Conservation (phyloP, 2,329 filamentous ascomycete species). For the Xylaria sp. region DNA sequence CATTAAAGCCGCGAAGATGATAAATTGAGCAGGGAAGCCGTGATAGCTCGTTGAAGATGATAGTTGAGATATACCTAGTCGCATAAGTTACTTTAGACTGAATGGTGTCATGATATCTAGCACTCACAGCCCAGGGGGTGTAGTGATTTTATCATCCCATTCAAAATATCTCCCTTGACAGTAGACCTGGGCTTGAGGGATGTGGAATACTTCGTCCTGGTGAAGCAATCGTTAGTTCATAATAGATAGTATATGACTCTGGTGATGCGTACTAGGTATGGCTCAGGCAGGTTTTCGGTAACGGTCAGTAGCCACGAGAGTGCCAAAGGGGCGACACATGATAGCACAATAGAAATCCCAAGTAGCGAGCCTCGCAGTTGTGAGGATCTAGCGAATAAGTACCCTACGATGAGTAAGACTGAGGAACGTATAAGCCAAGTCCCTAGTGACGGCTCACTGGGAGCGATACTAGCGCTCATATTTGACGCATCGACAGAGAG, state of each 20-base stretch:
- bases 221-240: slow-evolving; percentile 14
- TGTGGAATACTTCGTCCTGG: slow-evolving; percentile 88
- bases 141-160: slow-evolving; percentile 98
- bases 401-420: slow-evolving; percentile 27
- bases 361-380: not conserved
- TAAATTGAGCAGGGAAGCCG: slow-evolving; percentile 54
- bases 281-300: slow-evolving; percentile 58
- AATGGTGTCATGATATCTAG: slow-evolving; percentile 32
- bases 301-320: slow-evolving; percentile 56
- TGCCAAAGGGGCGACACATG: slow-evolving; percentile 26
- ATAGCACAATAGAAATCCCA: slow-evolving; percentile 6
- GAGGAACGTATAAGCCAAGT: slow-evolving; percentile 31
- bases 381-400: slow-evolving; percentile 15
- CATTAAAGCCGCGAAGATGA: slow-evolving; percentile 63
- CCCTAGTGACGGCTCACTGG: slow-evolving; percentile 33
- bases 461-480: slow-evolving; percentile 29
- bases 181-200: slow-evolving; percentile 90
- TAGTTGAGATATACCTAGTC: slow-evolving; percentile 54
- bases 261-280: slow-evolving; percentile 61
- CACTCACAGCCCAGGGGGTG: slow-evolving; percentile 83
- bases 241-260: not conserved
- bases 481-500: slow-evolving; percentile 20
- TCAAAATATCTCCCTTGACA: slow-evolving; percentile 77
- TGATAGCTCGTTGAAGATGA: slow-evolving; percentile 52
- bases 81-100: slow-evolving; percentile 41